Conservation (phyloP, 2,329 filamentous ascomycete species). For the Orbilia quercus region DNA sequence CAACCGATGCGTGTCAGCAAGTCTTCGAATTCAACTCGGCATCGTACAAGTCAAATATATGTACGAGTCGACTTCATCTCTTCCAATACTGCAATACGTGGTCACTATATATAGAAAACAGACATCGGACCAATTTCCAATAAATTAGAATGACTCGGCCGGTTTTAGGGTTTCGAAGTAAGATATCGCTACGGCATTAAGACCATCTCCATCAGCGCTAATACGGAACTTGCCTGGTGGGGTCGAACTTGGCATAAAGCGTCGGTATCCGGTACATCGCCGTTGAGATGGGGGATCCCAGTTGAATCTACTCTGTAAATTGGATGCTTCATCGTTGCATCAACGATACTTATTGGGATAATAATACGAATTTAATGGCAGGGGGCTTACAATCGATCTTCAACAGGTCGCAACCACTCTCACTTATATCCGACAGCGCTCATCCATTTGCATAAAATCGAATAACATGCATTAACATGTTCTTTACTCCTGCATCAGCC, state of each 20-base stretch:
- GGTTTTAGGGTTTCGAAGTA: conserved; percentile 1
- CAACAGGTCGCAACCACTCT: neutral
- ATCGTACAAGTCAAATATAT: no score
- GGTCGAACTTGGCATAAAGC: no score
- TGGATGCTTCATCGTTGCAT: neutral
- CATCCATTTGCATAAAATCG: neutral
- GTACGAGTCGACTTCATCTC: no score
- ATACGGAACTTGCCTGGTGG: neutral
- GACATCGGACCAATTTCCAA: conserved; percentile 38
- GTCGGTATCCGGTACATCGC: no score
- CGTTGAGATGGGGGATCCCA: conserved; percentile 9
- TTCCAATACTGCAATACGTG: no score
- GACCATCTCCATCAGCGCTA: neutral
- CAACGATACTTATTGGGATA: no score
- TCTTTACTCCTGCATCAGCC: conserved; percentile 3
- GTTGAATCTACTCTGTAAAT: neutral
- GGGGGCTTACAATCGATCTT: no score
- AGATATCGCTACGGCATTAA: conserved; percentile 1
- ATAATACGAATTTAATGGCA: no score
- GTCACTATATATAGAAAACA: conserved; percentile 31
- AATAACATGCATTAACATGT: neutral
- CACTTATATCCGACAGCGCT: neutral
- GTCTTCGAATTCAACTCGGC: no score
- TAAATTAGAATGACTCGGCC: conserved; percentile 12
- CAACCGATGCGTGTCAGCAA: no score